These are phyloP conservation scores for Metschnikowia dekortorum DNA, from an alignment of 805 yeast genomes.

Conservation along the genomic window DNA sequence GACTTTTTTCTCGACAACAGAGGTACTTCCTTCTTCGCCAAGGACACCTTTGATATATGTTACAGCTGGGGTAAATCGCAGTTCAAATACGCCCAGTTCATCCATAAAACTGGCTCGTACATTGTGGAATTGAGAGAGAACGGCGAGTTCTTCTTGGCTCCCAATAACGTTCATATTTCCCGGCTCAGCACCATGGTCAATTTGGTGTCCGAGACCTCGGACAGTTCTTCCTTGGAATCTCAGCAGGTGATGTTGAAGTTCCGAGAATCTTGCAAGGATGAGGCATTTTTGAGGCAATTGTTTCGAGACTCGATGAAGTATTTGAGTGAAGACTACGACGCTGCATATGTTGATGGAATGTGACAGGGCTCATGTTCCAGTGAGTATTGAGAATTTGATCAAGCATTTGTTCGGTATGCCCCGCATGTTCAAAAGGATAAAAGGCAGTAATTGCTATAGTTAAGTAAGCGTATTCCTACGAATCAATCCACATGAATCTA, in stretches of 20 bases:
- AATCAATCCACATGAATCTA: too few relatives aligned
- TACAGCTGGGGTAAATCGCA: constrained; percentile 92
- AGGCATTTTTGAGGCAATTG: constrained; percentile 42
- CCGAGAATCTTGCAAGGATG: constrained; percentile 55
- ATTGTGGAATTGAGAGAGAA: constrained; percentile 80
- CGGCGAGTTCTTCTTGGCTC: constrained; percentile 77
- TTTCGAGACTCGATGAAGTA: constrained; percentile 56
- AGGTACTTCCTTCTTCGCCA: constrained; percentile 58
- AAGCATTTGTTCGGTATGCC: too few relatives aligned
- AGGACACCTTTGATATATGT: constrained; percentile 55
- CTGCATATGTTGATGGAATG: constrained; percentile 14
- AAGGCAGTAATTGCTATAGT: too few relatives aligned
- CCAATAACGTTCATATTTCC: constrained; percentile 79
- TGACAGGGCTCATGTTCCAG: neutral
- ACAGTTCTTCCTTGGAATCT: constrained; percentile 48
- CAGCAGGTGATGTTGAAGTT: constrained; percentile 71
- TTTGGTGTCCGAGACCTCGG: constrained; percentile 26
- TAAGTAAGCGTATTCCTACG: too few relatives aligned
- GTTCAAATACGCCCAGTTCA: constrained; percentile 81
- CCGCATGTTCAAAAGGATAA: too few relatives aligned
- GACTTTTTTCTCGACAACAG: constrained; percentile 83
- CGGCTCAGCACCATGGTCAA: constrained; percentile 50
- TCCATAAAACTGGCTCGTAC: constrained; percentile 85
- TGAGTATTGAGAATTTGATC: neutral
- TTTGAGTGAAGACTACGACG: constrained; percentile 35